These are phyloP conservation scores for Barnettozyma hawaiiensis DNA, from an alignment of 1,139 yeast species.

Conservation along the genomic window DNA sequence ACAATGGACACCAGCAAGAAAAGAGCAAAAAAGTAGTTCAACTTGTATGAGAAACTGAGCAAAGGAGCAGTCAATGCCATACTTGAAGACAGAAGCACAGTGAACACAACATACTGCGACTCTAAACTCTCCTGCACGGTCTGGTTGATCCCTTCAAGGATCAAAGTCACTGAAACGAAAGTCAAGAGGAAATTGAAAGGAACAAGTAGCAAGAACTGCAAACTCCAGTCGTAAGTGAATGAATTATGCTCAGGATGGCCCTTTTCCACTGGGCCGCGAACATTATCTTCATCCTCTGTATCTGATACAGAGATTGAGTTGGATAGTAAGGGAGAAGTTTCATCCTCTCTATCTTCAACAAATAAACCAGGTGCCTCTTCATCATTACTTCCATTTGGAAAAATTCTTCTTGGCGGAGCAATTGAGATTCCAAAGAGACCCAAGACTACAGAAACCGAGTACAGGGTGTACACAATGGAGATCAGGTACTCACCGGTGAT, in stretches of 20 bases:
- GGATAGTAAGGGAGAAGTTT: conserved; percentile 27
- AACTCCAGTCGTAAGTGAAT: conserved; percentile 70
- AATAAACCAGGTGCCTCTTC: conserved; percentile 3
- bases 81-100: conserved; percentile 34
- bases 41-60: conserved; percentile 66
- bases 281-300: conserved; percentile 8
- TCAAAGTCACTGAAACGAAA: conserved; percentile 41
- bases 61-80: conserved; percentile 49
- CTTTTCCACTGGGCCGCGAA: conserved; percentile 1
- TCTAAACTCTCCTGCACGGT: conserved; percentile 59
- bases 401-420: conserved; percentile 17
- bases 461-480: conserved; percentile 45
- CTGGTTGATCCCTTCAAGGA: conserved; percentile 61
- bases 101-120: conserved; percentile 45
- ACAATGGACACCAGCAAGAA: conserved; percentile 34
- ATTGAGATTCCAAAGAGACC: conserved; percentile 39
- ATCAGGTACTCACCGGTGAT: conserved; percentile 59
- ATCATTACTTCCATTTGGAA: not conserved
- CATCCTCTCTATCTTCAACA: conserved; percentile 12
- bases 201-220: conserved; percentile 62
- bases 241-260: conserved; percentile 32
- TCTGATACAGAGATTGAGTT: conserved; percentile 15
- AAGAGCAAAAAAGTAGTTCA: conserved; percentile 48
- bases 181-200: conserved; percentile 57
- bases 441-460: conserved; percentile 46